Base-by-base conservation (phyloP, 768 basidiomycete species). In the Aureoboletus auriporus region DNA sequence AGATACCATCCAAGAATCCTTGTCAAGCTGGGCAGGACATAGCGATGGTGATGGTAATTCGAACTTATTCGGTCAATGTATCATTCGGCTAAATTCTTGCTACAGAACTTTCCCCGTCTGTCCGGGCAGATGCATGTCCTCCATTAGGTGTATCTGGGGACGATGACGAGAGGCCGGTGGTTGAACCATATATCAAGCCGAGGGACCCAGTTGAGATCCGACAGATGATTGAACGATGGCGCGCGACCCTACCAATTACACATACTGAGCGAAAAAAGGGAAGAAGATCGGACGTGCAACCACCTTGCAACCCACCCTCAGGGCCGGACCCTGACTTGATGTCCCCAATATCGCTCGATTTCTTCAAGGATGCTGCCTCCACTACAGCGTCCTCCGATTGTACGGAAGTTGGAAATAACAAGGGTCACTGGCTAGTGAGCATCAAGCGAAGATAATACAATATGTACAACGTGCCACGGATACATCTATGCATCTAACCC, bases 371-470 rank as follows among this genome's bases (percentile, higher is more conserved):
- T 40, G 50, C 60, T 6, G 38, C 54, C 11, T 65, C 62, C 7
- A 63, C 65, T 4, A 52, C 53, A 4, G 62, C 67, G 6, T 63
- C 67, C 29, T 66, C 68, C 2, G 65, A 65, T 42, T 59, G 53
- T 35, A 69, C 66, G 17, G 63, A 67, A 46, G 51, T 63, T 12
- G 65, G 65, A 14, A 56, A 59, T 23, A 63, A 57, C 46, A 60
- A 55, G 46, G 66, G 66, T 30, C 66, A 67, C 43, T 67, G 66
- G 66, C 48, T 67, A 8, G 64, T 61, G 42, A 64, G 62, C 48
- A 52, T 63, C 20, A 53, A 50, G 37, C 51, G 63, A 44, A 46
- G 45, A 41, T 64, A 28, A 27, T 34, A 43, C 40, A 8, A 35
- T 36, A 30, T 31, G 28, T 37, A 29, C 16, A 29, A 33, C 20